phyloP scores from a whole-genome alignment of 1,284 basidiomycete species.

The Cutaneotrichosporon daszewskae region DNA sequence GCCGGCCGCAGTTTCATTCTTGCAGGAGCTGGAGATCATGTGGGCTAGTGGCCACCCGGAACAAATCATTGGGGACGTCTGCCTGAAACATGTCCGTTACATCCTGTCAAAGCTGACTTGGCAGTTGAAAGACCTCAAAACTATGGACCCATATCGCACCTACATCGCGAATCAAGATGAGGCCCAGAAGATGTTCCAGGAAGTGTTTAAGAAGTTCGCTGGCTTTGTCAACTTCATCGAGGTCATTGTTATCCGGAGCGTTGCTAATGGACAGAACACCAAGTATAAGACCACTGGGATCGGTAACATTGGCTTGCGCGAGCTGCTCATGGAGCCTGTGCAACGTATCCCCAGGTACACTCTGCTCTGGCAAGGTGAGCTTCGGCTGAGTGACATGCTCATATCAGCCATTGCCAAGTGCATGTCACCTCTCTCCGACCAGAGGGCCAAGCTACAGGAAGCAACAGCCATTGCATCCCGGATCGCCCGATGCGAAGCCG shows the following conservation, averaged over 20 bases:
- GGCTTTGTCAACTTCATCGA: conserved; percentile 78
- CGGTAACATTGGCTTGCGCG: conserved; percentile 80
- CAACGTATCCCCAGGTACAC: conserved; percentile 96
- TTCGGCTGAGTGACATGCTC: not conserved
- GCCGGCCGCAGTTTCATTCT: conserved; percentile 79
- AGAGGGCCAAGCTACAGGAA: conserved; percentile 74
- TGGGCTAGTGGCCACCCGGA: conserved; percentile 50
- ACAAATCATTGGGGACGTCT: conserved; percentile 74
- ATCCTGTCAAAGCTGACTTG: not conserved
- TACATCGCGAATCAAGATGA: conserved; percentile 92
- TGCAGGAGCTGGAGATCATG: conserved; percentile 78
- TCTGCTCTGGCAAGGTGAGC: conserved; percentile 69
- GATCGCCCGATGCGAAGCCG: conserved; percentile 87
- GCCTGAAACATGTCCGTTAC: conserved; percentile 61
- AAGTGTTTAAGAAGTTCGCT: conserved; percentile 67
- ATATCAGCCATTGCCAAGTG: conserved; percentile 72
- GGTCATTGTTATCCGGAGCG: conserved; percentile 51
- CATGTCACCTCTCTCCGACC: conserved; percentile 69
- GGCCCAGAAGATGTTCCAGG: conserved; percentile 81
- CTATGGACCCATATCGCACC: conserved; percentile 84
- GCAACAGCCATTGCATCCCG: conserved; percentile 80
- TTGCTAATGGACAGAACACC: conserved; percentile 57
- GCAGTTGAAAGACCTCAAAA: conserved; percentile 65
- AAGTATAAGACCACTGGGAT: conserved; percentile 80
- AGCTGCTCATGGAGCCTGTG: conserved; percentile 98